phyloP scores from a whole-genome alignment of 2,329 filamentous ascomycete genomes.

The Phoma sp. region DNA sequence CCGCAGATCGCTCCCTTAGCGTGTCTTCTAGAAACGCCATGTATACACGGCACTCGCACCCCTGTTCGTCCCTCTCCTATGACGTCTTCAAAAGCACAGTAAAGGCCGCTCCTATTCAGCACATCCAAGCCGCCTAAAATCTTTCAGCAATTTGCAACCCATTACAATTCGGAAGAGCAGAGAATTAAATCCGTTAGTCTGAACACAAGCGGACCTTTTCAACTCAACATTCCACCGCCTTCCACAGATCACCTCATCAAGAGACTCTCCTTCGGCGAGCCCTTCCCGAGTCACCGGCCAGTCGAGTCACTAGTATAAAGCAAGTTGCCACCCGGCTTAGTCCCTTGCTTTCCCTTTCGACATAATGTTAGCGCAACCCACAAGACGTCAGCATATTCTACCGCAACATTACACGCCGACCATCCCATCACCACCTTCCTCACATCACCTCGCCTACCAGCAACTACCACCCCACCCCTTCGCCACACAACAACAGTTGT shows the following conservation, averaged over 20 bases:
- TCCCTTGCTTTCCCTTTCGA: conserved; percentile 38
- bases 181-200: conserved; percentile 36
- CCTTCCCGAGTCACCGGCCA: conserved; percentile 38
- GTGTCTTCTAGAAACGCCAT: conserved; percentile 28
- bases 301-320: conserved; percentile 45
- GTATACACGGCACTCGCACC: conserved; percentile 16
- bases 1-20: conserved; percentile 24
- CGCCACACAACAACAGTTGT: conserved; percentile 36
- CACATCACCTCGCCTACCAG: conserved; percentile 39
- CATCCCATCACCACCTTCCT: conserved; percentile 40
- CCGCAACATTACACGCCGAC: conserved; percentile 29
- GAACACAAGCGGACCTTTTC: conserved; percentile 30
- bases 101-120: conserved; percentile 30
- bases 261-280: conserved; percentile 15
- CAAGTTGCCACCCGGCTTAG: conserved; percentile 46
- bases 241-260: conserved; percentile 45
- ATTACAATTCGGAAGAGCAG: conserved; percentile 23
- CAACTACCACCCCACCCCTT: conserved; percentile 33
- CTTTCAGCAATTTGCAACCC: conserved; percentile 46
- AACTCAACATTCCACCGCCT: conserved; percentile 33
- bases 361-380: conserved; percentile 48
- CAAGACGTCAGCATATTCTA: conserved; percentile 46
- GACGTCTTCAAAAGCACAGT: conserved; percentile 20
- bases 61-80: conserved; percentile 21
- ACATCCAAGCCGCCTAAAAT: conserved; percentile 31